Evolutionary conservation across 768 basidiomycete species (phyloP).

Genomic region (Mycena crocata): DNA sequence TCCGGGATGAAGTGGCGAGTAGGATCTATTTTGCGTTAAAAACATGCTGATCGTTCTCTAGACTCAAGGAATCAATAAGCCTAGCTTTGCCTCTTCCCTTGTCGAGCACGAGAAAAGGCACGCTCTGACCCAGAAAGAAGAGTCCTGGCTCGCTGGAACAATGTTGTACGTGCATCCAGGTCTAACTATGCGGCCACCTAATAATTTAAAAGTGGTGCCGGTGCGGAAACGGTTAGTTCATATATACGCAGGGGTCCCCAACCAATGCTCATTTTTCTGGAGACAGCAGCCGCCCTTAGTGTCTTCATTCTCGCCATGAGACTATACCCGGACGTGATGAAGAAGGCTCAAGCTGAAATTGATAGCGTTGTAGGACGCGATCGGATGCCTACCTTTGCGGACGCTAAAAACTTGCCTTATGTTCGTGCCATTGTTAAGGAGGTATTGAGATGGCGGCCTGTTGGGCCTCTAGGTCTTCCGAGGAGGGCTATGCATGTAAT

Average conservation of each 20-base stretch:
- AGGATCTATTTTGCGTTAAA: background rate
- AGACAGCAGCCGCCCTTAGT: background rate
- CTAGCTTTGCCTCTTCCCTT: too few relatives aligned
- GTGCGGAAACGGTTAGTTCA: background rate
- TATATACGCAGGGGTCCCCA: background rate
- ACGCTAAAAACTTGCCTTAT: constrained; percentile 52
- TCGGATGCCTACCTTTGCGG: constrained; percentile 52
- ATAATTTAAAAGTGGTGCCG: background rate
- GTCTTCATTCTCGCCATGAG: constrained; percentile 5
- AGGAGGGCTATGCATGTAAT: background rate
- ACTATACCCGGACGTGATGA: constrained; percentile 35
- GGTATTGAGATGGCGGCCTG: constrained; percentile 45
- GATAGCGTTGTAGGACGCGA: constrained; percentile 49
- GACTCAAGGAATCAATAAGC: background rate
- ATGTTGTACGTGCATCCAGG: background rate
- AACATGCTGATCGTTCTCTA: background rate
- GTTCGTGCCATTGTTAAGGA: constrained; percentile 51
- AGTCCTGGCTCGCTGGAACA: background rate
- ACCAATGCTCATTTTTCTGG: background rate
- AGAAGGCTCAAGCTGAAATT: constrained; percentile 53
- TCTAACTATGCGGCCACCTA: background rate
- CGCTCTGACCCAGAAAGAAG: background rate
- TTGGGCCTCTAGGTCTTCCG: background rate
- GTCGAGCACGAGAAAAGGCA: background rate
- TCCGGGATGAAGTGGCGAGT: background rate